Conservation (phyloP, 2,329 filamentous ascomycete genomes). For the Clonostachys rosea region DNA sequence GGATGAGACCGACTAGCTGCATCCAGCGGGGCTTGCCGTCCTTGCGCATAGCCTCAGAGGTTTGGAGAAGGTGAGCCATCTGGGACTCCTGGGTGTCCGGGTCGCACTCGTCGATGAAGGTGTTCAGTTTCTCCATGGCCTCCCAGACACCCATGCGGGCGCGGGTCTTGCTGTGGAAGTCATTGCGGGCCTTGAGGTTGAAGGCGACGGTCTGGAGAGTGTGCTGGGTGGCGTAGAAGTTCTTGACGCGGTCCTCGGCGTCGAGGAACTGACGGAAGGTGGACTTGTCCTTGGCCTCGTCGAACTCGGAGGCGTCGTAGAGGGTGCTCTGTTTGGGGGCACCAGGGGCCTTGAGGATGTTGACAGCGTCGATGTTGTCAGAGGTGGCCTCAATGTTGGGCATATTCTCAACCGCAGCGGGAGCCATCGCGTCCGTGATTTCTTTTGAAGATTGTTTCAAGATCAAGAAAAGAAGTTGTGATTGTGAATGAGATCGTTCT, state of each 20-base stretch:
- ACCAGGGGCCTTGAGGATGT: slow-evolving; percentile 46
- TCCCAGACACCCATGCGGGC: slow-evolving; percentile 77
- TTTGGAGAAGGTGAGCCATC: slow-evolving; percentile 86
- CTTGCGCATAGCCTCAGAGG: slow-evolving; percentile 81
- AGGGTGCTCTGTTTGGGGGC: slow-evolving; percentile 48
- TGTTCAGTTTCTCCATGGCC: slow-evolving; percentile 89
- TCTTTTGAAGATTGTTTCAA: too few species aligned
- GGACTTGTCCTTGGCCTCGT: slow-evolving; percentile 72
- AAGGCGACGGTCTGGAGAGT: slow-evolving; percentile 74
- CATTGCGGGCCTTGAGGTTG: slow-evolving; percentile 72
- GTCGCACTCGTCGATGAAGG: slow-evolving; percentile 84
- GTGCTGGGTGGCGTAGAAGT: slow-evolving; percentile 75
- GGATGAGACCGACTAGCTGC: slow-evolving; percentile 72
- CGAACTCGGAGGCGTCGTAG: slow-evolving; percentile 57
- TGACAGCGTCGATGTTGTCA: slow-evolving; percentile 43
- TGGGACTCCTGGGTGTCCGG: slow-evolving; percentile 83
- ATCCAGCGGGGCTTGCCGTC: slow-evolving; percentile 82
- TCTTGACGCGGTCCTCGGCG: slow-evolving; percentile 78
- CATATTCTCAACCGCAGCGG: slow-evolving; percentile 12
- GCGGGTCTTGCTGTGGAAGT: slow-evolving; percentile 53
- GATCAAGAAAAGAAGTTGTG: too few species aligned
- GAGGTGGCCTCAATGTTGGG: slow-evolving; percentile 40
- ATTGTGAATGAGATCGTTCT: too few species aligned
- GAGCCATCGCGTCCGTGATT: slow-evolving; percentile 12
- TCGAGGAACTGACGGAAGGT: slow-evolving; percentile 80